phyloP scores from a whole-genome alignment of 1,284 basidiomycete genomes.

The Sporisorium iseilematis-ciliati region DNA sequence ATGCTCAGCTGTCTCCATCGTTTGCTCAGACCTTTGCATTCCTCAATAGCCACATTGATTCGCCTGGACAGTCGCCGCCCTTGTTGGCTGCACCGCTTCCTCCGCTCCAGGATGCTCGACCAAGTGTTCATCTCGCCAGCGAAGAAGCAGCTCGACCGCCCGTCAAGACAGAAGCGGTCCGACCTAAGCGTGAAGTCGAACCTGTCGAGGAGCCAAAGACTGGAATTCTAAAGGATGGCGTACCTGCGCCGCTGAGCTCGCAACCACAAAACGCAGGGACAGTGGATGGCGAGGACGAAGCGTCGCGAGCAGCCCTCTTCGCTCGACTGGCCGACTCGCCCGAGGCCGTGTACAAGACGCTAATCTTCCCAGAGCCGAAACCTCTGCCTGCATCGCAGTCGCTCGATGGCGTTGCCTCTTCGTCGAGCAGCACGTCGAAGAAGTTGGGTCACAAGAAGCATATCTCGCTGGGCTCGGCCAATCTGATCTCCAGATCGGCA shows the following conservation, averaged over 20 bases:
- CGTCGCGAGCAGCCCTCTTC: constrained; percentile 16
- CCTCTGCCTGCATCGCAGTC: constrained; percentile 29
- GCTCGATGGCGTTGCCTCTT: constrained; percentile 15
- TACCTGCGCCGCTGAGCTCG: background rate
- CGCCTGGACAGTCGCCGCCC: constrained; percentile 11
- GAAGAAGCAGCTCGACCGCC: background rate
- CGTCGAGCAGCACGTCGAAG: background rate
- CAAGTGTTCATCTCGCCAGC: background rate
- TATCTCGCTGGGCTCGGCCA: constrained; percentile 30
- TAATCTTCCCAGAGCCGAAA: constrained; percentile 12
- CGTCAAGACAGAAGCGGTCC: background rate
- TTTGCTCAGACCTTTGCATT: constrained; percentile 39
- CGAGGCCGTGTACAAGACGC: constrained; percentile 37
- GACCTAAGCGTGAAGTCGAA: background rate
- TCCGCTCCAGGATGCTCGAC: background rate
- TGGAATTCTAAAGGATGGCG: background rate
- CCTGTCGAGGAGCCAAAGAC: background rate
- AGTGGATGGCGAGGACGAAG: background rate
- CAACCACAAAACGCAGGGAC: background rate
- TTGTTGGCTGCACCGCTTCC: background rate
- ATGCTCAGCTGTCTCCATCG: constrained; percentile 33
- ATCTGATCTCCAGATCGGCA: constrained; percentile 32
- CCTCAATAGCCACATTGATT: constrained; percentile 41
- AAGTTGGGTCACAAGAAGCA: constrained; percentile 34
- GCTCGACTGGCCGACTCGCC: constrained; percentile 38